Evolutionary conservation across 495 filamentous ascomycete species (phyloP).

Genomic region (Aspergillus indologenus): DNA sequence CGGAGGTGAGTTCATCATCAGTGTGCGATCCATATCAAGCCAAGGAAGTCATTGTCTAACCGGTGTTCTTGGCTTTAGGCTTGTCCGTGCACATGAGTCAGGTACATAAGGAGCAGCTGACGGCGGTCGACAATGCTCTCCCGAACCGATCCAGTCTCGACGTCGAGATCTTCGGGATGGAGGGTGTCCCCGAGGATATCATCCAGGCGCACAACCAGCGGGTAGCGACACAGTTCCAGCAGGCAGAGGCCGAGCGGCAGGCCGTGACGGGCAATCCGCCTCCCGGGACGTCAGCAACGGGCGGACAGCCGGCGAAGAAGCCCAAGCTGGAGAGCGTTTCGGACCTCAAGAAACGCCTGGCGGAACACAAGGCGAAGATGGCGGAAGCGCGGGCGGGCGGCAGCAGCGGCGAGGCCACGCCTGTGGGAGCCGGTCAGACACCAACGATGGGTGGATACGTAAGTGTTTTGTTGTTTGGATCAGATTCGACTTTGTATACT

Average conservation of each 20-base stretch:
- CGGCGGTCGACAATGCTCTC: slow-evolving; percentile 85
- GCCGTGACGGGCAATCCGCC: slow-evolving; percentile 79
- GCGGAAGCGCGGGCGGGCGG: slow-evolving; percentile 56
- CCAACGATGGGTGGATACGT: slow-evolving; percentile 55
- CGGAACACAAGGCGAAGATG: slow-evolving; percentile 71
- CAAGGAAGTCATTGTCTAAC: not conserved
- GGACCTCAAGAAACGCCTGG: slow-evolving; percentile 78
- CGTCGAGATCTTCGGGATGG: slow-evolving; percentile 97
- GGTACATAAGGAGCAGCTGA: slow-evolving; percentile 90
- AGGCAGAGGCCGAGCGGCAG: slow-evolving; percentile 77
- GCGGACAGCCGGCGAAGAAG: slow-evolving; percentile 65
- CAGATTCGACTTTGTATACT: not conserved
- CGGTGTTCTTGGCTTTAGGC: slow-evolving; percentile 48
- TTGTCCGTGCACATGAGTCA: slow-evolving; percentile 96
- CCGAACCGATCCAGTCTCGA: slow-evolving; percentile 78
- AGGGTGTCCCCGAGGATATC: slow-evolving; percentile 88
- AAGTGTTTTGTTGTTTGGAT: slow-evolving; percentile 26
- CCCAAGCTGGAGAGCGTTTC: slow-evolving; percentile 73
- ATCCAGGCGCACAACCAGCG: slow-evolving; percentile 77
- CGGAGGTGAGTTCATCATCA: slow-evolving; percentile 65
- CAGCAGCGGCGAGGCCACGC: slow-evolving; percentile 60
- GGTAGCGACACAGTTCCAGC: slow-evolving; percentile 77
- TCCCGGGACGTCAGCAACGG: slow-evolving; percentile 51
- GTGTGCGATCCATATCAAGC: slow-evolving; percentile 21
- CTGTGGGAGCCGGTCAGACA: slow-evolving; percentile 50